Evolutionary conservation across 495 filamentous ascomycete species (phyloP), one percentile per base, ranked within the genome.

Genomic region (Clavariopsis aquatica): DNA sequence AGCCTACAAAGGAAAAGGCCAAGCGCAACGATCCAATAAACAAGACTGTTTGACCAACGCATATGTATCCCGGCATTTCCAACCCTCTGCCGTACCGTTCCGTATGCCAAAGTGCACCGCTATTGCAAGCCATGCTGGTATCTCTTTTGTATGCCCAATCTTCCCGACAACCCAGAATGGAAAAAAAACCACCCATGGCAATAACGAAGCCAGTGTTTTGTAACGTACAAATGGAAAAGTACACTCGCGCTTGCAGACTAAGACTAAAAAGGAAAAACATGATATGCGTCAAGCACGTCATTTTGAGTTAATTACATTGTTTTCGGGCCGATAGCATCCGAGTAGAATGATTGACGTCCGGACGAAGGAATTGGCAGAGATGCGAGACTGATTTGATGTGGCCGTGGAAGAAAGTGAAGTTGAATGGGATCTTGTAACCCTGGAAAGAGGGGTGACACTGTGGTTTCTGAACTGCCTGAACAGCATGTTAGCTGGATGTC

Each of bases 301-400:
- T 36, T 36, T 6, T 36, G 31, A 36, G 31, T 36, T 36, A 13
- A 6, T 13, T 36, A n/a, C 17, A n/a, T 47, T 7, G 17, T 47
- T n/a, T 47, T 57, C 36, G 20, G 53, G 53, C 22, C 53, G 53
- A 27, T 57, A 57, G 31, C 53, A 57, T 5, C 53, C 53, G 15
- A 57, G 36, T 22, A 57, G 28, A 24, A 57, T 41, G 53, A 57
- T 22, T 7, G 53, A 57, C 20, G 53, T 34, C 26, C 53, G 53
- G 36, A 57, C n/a, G 22, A 57, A 45, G 12, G 53, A 57, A 41
- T 57, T 41, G 53, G 29, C 53, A 20, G 53, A 57, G 19, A 41
- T 22, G 24, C 20, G 53, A 13, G 53, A 57, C 17, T 43, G 53
- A 27, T n/a, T 20, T 1, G 53, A 57, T 13, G 53, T 45, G 9